These are phyloP conservation scores for Xanthoconium separans DNA, from an alignment of 1,284 basidiomycete genomes.

Conservation along the genomic window DNA sequence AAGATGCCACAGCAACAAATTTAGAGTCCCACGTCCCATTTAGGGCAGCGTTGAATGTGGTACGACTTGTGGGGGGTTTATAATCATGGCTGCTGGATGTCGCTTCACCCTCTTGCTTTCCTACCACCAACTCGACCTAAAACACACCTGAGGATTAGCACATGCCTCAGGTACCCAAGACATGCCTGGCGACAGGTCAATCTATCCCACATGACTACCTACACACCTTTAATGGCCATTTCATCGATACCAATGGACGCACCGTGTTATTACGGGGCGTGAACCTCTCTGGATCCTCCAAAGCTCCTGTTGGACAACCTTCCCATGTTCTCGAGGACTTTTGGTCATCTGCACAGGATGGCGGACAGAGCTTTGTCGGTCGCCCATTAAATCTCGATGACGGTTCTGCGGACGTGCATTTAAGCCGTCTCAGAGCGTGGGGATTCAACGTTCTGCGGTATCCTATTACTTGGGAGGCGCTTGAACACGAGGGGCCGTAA, in stretches of 20 bases:
- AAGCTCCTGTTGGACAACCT: slow-evolving; percentile 75
- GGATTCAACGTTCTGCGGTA: slow-evolving; percentile 95
- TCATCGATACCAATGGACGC: slow-evolving; percentile 83
- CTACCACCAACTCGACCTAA: not conserved
- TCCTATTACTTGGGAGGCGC: slow-evolving; percentile 91
- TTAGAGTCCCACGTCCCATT: not conserved
- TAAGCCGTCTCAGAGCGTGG: slow-evolving; percentile 85
- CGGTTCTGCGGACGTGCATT: slow-evolving; percentile 85
- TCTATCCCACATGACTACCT: slow-evolving; percentile 41
- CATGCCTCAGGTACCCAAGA: slow-evolving; percentile 23
- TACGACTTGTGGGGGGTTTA: slow-evolving; percentile 16
- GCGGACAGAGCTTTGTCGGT: slow-evolving; percentile 71
- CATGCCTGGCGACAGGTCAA: slow-evolving; percentile 20
- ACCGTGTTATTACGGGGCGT: slow-evolving; percentile 88
- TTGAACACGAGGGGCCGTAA: slow-evolving; percentile 94
- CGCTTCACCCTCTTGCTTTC: not conserved
- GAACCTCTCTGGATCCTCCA: slow-evolving; percentile 88
- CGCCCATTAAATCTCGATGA: slow-evolving; percentile 82
- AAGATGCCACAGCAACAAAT: not conserved
- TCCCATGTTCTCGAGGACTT: slow-evolving; percentile 75
- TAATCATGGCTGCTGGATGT: not conserved
- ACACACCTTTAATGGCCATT: slow-evolving; percentile 71
- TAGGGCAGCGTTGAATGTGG: slow-evolving; percentile 16
- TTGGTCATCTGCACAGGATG: slow-evolving; percentile 83
- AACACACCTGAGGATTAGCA: not conserved